Percentiles rank a stretch among this genome's conserved stretches.
Conservation (phyloP, 495 filamentous ascomycete species). For the Penicillium dipodomyicola region DNA sequence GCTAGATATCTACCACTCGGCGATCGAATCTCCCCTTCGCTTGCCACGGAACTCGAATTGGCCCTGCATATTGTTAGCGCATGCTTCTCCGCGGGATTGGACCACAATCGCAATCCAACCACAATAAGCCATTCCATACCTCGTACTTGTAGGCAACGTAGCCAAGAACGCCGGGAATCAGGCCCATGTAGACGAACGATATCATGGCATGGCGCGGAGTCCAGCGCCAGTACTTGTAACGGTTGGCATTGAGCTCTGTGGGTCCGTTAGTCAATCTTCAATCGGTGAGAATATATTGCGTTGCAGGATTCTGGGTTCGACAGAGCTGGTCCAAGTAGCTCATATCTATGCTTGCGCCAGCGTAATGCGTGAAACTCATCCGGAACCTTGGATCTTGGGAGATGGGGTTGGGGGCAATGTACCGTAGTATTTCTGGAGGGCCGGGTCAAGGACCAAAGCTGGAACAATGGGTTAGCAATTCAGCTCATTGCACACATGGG, state of each 20-base stretch:
- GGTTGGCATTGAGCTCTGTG: slow-evolving; percentile 78
- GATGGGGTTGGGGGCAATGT: slow-evolving; percentile 31
- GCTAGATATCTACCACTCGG: slow-evolving; percentile 58
- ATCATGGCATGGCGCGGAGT: slow-evolving; percentile 76
- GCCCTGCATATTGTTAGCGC: slow-evolving; percentile 55
- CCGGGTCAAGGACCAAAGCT: slow-evolving; percentile 72
- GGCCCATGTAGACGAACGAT: slow-evolving; percentile 67
- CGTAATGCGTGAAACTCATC: not conserved
- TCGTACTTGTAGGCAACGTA: slow-evolving; percentile 74
- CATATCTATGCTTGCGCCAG: not conserved
- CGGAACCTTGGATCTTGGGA: slow-evolving; percentile 5
- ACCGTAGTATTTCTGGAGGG: slow-evolving; percentile 73
- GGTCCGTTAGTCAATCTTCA: slow-evolving; percentile 22
- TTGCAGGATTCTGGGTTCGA: not conserved
- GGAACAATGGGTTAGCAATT: slow-evolving; percentile 16
- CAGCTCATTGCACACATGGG: not conserved
- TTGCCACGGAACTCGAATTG: slow-evolving; percentile 85
- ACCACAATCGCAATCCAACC: not conserved
- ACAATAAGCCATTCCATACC: slow-evolving; percentile 53
- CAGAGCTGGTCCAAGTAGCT: not conserved
- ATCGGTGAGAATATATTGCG: not conserved
- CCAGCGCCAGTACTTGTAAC: slow-evolving; percentile 95
- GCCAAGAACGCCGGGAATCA: slow-evolving; percentile 66
- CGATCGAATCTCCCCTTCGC: slow-evolving; percentile 74
- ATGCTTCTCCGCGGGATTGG: slow-evolving; percentile 8